Base-by-base conservation (phyloP, 2,329 filamentous ascomycete species). In the Botrytis sinoallii region DNA sequence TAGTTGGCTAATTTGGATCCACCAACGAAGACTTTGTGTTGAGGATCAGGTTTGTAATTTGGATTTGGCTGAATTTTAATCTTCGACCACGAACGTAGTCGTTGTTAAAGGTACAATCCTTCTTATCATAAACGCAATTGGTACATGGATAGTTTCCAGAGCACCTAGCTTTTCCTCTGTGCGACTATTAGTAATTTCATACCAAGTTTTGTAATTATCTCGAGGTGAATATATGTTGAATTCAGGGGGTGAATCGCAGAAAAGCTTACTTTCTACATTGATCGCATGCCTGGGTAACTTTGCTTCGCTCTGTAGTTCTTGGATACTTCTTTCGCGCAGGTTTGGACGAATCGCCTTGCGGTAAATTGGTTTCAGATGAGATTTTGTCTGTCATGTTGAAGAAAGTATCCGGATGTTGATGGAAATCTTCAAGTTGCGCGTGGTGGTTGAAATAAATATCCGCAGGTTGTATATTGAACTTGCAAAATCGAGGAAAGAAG, bases 221-320 rank as follows among this genome's bases (percentile, higher is more conserved):
- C 20, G 32, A 32, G 12, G 20, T 63, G 46, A 32, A 42, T 42
- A 6, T 25, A 14, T 16, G 6, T 59, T n/a, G 4, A 44, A 32
- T n/a, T 8, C 32, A 32, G 66, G 38, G 44, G 29, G 55, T 22
- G 16, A 67, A 40, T 32, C 29, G 10, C n/a, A 10, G 38, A 42
- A 20, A 66, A 57, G 77, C 82, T 79, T 77, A 85, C 85, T 81
- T 84, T 78, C 85, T 86, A 78, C 85, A 86, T 70, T 82, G 79
- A 78, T 86, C 85, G 75, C 85, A 86, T 16, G 85, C 85, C 40
- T 85, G 81, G 73, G 83, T 85, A 65, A 85, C 84, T 65, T 84
- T 72, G 4, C 55, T 72, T 6, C 77, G 70, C 18, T 75, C 72
- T n/a, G 16, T 16, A 7, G 71, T 67, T 29, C 72, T 69, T 32